Evolutionary conservation across 495 filamentous ascomycete genomes (phyloP).

Genomic region (Parathielavia appendiculata): DNA sequence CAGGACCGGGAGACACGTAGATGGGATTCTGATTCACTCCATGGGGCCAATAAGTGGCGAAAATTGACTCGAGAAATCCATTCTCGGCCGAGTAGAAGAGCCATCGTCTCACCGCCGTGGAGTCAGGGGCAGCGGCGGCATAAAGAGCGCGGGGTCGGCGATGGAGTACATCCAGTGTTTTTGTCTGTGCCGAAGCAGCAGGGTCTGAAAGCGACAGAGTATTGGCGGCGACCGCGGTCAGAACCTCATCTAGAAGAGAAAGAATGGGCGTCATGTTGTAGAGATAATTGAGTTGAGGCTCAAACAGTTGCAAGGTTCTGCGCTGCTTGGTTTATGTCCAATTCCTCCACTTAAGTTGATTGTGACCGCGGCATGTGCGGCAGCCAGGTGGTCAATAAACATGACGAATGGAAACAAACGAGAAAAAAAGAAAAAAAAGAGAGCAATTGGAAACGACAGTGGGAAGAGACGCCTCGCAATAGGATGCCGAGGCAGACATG

Average conservation of each 20-base stretch:
- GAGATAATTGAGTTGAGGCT: not conserved
- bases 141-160: not conserved
- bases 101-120: not conserved
- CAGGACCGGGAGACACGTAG: not conserved
- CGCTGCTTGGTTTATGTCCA: too few relatives aligned
- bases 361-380: too few relatives aligned
- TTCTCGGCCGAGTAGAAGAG: slow-evolving; percentile 4
- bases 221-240: not conserved
- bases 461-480: too few relatives aligned
- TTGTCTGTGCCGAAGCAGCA: not conserved
- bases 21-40: not conserved
- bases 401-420: too few relatives aligned
- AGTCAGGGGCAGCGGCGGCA: not conserved
- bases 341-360: too few relatives aligned
- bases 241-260: not conserved
- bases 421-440: too few relatives aligned
- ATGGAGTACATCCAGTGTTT: not conserved
- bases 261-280: not conserved
- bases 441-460: too few relatives aligned
- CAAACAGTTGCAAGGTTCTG: too few relatives aligned
- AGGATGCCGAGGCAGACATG: too few relatives aligned
- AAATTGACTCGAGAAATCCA: not conserved
- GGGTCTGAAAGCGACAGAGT: not conserved
- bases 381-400: too few relatives aligned
- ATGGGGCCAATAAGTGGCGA: not conserved